Evolutionary conservation across 768 basidiomycete genomes (phyloP).

Genomic region (Multifurca ochricompacta): DNA sequence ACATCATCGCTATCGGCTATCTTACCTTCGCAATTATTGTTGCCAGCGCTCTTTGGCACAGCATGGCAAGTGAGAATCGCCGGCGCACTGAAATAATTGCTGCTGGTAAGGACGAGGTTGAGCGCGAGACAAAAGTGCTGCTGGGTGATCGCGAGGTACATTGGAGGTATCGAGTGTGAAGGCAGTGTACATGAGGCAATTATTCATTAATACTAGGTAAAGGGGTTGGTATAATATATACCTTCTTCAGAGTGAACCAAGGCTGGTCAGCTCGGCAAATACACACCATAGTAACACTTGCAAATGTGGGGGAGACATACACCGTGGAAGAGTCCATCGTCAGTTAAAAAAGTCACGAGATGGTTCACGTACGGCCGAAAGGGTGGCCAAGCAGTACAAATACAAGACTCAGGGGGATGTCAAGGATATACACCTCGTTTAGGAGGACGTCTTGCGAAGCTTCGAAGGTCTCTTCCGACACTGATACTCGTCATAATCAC

Average conservation of each 20-base stretch:
- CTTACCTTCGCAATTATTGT: constrained; percentile 40
- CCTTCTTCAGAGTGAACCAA: neutral
- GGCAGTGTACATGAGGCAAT: neutral
- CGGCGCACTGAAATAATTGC: constrained; percentile 31
- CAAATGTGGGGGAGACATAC: too few species aligned
- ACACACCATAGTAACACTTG: neutral
- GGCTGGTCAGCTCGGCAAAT: neutral
- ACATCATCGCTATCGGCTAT: constrained; percentile 55
- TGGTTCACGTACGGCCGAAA: neutral
- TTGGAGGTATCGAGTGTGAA: constrained; percentile 16
- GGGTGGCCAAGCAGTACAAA: neutral
- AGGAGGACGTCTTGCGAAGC: constrained; percentile 18
- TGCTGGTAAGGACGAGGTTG: constrained; percentile 15
- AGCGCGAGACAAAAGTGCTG: constrained; percentile 20
- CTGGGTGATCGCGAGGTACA: constrained; percentile 27
- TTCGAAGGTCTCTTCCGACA: constrained; percentile 25
- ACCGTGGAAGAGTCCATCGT: too few species aligned
- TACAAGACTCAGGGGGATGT: neutral
- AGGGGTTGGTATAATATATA: neutral
- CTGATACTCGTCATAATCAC: constrained; percentile 50
- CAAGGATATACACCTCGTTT: neutral
- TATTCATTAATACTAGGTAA: neutral
- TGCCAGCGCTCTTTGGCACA: constrained; percentile 37
- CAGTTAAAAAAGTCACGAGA: neutral
- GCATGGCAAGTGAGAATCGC: constrained; percentile 45